Base-by-base conservation (phyloP, 1,284 basidiomycete species). In the Jaminaea rosea region DNA sequence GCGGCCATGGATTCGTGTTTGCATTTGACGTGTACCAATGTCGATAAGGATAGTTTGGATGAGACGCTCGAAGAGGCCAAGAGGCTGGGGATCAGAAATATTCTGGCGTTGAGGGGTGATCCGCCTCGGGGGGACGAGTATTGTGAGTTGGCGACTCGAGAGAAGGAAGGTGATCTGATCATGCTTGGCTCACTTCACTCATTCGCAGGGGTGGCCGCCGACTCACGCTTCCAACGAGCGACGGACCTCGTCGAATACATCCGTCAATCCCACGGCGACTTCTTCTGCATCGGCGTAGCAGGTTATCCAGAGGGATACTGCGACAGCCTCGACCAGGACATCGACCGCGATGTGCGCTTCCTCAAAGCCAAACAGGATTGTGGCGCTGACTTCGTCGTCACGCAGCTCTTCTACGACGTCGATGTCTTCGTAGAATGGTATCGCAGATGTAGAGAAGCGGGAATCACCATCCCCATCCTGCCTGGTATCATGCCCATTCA, bases 401-500 rank as follows among this genome's bases (percentile, higher is more conserved):
- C 94, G 0, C 94, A 99, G 71, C 80, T 98, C 49, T 99, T 99
- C 76, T 99, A 98, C 77, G 92, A 97, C 65, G 84, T 86, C 29
- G 84, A 89, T 23, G 63, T 47, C 27, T 63, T 69, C 58, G 50
- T 63, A 3, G n/a, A 32, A 4, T 73, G 67, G 59, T 58, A 63
- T 49, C 47, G 51, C 8, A 50, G 49, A 6, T 69, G 66, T 36
- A 48, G 66, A 17, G 44, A 15, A 4, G 39, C 39, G 13, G 93
- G 92, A 27, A 92, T 99, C 69, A 82, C 77, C 1, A 82, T 92
- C 11, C 92, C 93, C 1, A 85, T 98, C 63, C 85, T 98, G 50
- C 91, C 94, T 2, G 90, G 92, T 4, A 83, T 98, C 56, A 97
- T 98, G 92, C 94, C 94, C 0, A 88, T 99, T 53, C 94, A 98